A percentile compares a stretch with the other conserved stretches of the same genome.
These are phyloP conservation scores for Thymus mandschuricus DNA, from an alignment of 257 asterid species.

Conservation along the genomic window DNA sequence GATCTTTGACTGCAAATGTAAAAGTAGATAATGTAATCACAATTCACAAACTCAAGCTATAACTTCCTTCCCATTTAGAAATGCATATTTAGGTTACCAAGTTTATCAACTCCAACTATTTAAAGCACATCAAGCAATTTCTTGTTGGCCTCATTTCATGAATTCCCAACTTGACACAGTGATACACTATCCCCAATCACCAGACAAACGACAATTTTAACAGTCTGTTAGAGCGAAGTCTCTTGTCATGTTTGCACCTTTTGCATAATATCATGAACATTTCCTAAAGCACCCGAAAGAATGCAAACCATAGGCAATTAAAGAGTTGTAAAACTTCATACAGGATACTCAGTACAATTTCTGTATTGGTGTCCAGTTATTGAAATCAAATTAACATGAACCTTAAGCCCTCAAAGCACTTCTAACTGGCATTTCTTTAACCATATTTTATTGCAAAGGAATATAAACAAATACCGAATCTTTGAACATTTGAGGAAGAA, in stretches of 20 bases:
- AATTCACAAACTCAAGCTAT: slow-evolving; percentile 12
- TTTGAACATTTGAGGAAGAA: slow-evolving; percentile 9
- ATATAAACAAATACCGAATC: not conserved
- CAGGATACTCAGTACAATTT: not conserved
- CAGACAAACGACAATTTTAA: slow-evolving; percentile 11
- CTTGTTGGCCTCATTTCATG: slow-evolving; percentile 18
- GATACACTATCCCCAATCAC: slow-evolving; percentile 13
- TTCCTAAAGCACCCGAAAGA: slow-evolving; percentile 7
- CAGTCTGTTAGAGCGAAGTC: slow-evolving; percentile 13
- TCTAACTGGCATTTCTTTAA: not conserved
- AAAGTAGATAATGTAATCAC: slow-evolving; percentile 16
- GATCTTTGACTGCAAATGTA: slow-evolving; percentile 58
- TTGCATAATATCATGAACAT: slow-evolving; percentile 26
- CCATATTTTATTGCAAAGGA: slow-evolving; percentile 12
- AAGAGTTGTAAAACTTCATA: not conserved
- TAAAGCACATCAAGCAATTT: slow-evolving; percentile 21
- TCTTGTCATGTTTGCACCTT: not conserved
- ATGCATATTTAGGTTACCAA: not conserved
- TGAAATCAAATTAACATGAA: slow-evolving; percentile 3
- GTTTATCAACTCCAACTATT: slow-evolving; percentile 19
- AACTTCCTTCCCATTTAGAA: slow-evolving; percentile 20
- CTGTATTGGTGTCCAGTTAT: not conserved
- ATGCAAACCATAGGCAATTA: not conserved
- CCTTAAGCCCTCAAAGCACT: not conserved
- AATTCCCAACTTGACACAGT: slow-evolving; percentile 8